phyloP scores from a whole-genome alignment of 192 early-diverging fungal genomes.

The Podila clonocystis region DNA sequence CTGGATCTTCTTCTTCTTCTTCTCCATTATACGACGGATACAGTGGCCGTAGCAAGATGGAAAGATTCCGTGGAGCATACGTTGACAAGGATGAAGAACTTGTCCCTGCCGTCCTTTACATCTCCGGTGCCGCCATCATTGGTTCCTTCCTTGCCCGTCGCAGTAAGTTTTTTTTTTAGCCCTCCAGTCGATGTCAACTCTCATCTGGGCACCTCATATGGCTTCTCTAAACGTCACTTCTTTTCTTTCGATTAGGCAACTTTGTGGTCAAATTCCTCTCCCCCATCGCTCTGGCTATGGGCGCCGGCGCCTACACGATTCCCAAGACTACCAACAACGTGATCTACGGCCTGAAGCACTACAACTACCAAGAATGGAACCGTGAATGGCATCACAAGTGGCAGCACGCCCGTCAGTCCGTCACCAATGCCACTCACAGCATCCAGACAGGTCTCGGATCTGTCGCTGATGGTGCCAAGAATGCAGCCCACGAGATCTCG shows the following conservation, averaged over 20 bases:
- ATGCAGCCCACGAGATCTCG: slow-evolving; percentile 17
- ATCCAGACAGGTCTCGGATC: slow-evolving; percentile 9
- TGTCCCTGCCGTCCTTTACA: slow-evolving; percentile 33
- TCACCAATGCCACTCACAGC: slow-evolving; percentile 14
- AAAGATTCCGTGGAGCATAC: slow-evolving; percentile 15
- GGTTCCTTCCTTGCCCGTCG: slow-evolving; percentile 38
- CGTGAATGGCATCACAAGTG: slow-evolving; percentile 28
- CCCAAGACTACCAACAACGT: slow-evolving; percentile 47
- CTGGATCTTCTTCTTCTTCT: not conserved
- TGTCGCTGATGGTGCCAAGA: slow-evolving; percentile 13
- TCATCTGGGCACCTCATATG: not conserved
- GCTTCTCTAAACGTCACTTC: not conserved
- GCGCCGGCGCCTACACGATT: slow-evolving; percentile 37
- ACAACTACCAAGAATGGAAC: slow-evolving; percentile 21
- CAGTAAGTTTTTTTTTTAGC: slow-evolving; percentile 18
- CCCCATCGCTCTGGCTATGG: slow-evolving; percentile 19
- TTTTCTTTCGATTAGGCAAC: slow-evolving; percentile 30
- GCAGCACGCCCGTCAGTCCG: slow-evolving; percentile 13
- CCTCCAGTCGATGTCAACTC: too few relatives aligned
- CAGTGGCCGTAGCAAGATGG: not conserved
- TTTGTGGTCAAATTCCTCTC: slow-evolving; percentile 38
- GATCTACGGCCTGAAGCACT: slow-evolving; percentile 20
- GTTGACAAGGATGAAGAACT: slow-evolving; percentile 29
- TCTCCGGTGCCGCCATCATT: slow-evolving; percentile 25
- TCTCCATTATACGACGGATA: not conserved